These are phyloP conservation scores for Xylaria sp. DNA, from an alignment of 2,329 filamentous ascomycete species.

Conservation along the genomic window DNA sequence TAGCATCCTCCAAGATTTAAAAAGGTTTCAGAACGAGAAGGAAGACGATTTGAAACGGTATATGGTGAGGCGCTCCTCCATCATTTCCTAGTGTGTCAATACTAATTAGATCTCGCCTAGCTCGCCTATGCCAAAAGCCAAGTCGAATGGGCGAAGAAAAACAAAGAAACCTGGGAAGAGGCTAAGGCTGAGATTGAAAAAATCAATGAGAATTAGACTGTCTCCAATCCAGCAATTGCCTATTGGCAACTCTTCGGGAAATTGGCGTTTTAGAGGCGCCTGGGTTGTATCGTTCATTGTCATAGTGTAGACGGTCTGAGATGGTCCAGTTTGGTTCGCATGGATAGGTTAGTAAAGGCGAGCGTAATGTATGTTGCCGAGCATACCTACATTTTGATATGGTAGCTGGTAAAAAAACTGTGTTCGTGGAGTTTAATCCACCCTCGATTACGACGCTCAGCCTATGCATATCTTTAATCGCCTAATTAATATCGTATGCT, in stretches of 20 bases:
- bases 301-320: constrained; percentile 34
- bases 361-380: constrained; percentile 27
- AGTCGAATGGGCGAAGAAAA: constrained; percentile 93
- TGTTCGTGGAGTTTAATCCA: neutral
- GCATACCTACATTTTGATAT: constrained; percentile 13
- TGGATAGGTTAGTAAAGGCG: constrained; percentile 40
- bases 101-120: constrained; percentile 58
- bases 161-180: constrained; percentile 92
- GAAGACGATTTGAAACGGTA: constrained; percentile 93
- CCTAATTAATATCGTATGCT: neutral
- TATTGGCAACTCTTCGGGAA: neutral
- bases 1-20: constrained; percentile 88
- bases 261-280: constrained; percentile 27
- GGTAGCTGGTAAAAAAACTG: neutral
- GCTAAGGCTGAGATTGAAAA: constrained; percentile 88
- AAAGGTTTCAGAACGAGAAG: constrained; percentile 94
- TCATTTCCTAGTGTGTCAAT: neutral
- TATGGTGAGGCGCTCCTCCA: constrained; percentile 75
- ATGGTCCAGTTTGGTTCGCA: constrained; percentile 30
- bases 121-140: constrained; percentile 93
- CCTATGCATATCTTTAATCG: neutral
- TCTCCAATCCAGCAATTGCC: neutral
- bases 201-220: constrained; percentile 72
- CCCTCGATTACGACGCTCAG: neutral
- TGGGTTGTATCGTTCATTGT: constrained; percentile 16